Evolutionary conservation across 2,329 filamentous ascomycete genomes (phyloP).

Genomic region (Xylaria sp.): DNA sequence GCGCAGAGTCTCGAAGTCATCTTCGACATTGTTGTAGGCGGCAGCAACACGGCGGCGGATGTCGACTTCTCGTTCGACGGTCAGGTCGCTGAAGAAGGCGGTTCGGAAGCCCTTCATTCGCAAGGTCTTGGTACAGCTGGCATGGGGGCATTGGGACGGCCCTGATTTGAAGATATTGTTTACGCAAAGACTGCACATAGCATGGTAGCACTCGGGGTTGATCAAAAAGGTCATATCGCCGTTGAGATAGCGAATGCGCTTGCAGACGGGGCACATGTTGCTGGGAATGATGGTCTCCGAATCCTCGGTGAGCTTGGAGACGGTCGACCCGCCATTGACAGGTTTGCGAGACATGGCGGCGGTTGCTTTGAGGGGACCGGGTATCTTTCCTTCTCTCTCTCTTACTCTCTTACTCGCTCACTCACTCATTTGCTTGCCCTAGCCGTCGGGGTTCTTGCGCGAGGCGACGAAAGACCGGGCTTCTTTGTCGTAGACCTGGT

Average conservation of each 20-base stretch:
- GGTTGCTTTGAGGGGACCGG: neutral
- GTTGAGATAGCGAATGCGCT: constrained; percentile 93
- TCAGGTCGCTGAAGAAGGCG: constrained; percentile 84
- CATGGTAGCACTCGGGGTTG: constrained; percentile 98
- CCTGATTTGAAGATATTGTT: constrained; percentile 90
- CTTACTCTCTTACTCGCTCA: neutral
- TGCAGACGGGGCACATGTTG: constrained; percentile 95
- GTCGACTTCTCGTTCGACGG: constrained; percentile 89
- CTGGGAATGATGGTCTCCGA: constrained; percentile 33
- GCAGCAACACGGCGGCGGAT: constrained; percentile 72
- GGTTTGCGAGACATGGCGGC: constrained; percentile 37
- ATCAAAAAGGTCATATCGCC: constrained; percentile 90
- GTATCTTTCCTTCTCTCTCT: neutral
- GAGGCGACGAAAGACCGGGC: too few species aligned
- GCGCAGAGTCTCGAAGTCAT: constrained; percentile 80
- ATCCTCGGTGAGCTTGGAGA: constrained; percentile 12
- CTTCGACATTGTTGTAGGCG: constrained; percentile 82
- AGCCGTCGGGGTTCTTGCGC: too few species aligned
- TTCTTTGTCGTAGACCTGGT: too few species aligned
- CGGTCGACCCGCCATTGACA: constrained; percentile 19
- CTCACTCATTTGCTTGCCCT: too few species aligned
- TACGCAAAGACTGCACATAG: constrained; percentile 96
- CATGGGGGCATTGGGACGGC: constrained; percentile 86
- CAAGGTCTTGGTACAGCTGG: constrained; percentile 79
- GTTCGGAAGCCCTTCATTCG: constrained; percentile 77